phyloP scores from a whole-genome alignment of 805 yeast genomes.

The Ogataea trehalophila region DNA sequence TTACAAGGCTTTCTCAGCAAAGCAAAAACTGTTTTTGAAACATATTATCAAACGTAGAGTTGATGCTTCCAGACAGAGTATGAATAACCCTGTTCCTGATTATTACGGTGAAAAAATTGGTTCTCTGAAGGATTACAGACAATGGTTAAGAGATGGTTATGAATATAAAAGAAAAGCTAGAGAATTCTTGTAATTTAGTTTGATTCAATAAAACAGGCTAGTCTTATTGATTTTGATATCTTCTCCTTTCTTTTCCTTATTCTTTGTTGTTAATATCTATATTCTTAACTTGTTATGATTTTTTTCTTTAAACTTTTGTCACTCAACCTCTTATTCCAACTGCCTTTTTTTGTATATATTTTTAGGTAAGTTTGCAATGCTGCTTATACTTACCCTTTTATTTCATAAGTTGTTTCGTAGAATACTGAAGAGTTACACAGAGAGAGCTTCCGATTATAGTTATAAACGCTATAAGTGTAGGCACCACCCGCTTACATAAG shows the following conservation, averaged over 20 bases:
- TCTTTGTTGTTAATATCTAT: neutral
- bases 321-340: no score
- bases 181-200: slow-evolving; percentile 53
- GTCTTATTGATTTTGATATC: neutral
- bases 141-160: slow-evolving; percentile 94
- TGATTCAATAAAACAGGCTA: neutral
- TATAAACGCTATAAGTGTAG: no score
- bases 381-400: no score
- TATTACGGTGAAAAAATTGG: slow-evolving; percentile 96
- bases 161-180: slow-evolving; percentile 80
- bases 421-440: no score
- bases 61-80: slow-evolving; percentile 86
- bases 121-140: slow-evolving; percentile 79
- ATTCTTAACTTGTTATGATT: no score
- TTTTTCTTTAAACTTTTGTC: no score
- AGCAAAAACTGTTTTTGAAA: slow-evolving; percentile 69
- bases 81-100: slow-evolving; percentile 96
- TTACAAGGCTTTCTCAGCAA: slow-evolving; percentile 45
- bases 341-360: no score
- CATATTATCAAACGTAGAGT: slow-evolving; percentile 78
- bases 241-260: no score
- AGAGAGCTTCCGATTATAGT: no score
- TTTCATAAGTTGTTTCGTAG: no score
- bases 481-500: no score
- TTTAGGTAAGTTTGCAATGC: no score